These are phyloP conservation scores for Castanospermum australe DNA, from an alignment of 306 rosid genomes.

Conservation along the genomic window DNA sequence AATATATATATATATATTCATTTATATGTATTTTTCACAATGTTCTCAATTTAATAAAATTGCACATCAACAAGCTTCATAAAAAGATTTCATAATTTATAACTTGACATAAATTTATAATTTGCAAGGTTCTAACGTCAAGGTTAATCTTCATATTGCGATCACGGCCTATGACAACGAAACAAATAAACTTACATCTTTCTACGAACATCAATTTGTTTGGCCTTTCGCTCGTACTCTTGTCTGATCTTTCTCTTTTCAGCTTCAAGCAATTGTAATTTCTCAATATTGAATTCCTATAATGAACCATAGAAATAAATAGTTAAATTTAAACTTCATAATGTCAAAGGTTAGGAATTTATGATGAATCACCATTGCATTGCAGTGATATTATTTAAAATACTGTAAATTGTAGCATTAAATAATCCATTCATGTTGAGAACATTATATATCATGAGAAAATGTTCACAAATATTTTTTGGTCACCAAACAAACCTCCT, in stretches of 20 bases:
- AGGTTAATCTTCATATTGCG: neutral
- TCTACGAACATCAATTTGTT: slow-evolving; percentile 58
- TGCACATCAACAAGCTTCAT: neutral
- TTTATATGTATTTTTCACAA: too few species aligned
- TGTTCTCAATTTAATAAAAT: too few species aligned
- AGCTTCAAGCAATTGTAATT: slow-evolving; percentile 63
- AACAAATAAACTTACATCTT: slow-evolving; percentile 49
- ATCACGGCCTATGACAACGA: neutral
- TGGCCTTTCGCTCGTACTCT: slow-evolving; percentile 62
- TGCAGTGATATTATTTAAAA: neutral
- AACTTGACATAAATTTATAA: neutral
- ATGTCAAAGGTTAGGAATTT: neutral
- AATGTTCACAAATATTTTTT: neutral
- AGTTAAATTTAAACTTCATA: neutral
- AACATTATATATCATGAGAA: neutral
- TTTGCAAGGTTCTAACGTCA: neutral
- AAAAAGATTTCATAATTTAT: neutral
- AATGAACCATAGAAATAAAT: neutral
- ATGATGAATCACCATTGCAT: neutral
- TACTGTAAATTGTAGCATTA: neutral
- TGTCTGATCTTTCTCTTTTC: slow-evolving; percentile 60
- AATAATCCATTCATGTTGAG: too few species aligned
- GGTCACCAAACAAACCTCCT: slow-evolving; percentile 48
- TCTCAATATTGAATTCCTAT: slow-evolving; percentile 73
- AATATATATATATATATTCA: too few species aligned